phyloP scores from a whole-genome alignment of 1,284 basidiomycete genomes.

The Leccinum fallax region DNA sequence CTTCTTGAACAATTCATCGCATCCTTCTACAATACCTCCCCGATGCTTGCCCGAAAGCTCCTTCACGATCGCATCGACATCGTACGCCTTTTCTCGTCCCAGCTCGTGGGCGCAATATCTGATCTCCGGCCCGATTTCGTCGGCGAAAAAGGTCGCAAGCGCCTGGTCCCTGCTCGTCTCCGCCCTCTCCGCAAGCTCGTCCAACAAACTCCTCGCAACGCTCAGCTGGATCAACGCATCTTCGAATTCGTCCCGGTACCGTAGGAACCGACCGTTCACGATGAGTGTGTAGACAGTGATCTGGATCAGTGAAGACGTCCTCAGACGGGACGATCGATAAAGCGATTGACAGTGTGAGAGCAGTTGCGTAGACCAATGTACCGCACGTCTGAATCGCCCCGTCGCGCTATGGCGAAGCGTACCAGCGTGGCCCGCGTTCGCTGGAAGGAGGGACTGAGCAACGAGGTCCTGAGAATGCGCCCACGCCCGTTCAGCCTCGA shows the following conservation, averaged over 20 bases:
- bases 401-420: conserved; percentile 74
- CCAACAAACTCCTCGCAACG: conserved; percentile 78
- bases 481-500: conserved; percentile 93
- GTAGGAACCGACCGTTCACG: conserved; percentile 73
- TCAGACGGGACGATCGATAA: conserved; percentile 53
- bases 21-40: conserved; percentile 65
- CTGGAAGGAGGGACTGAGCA: conserved; percentile 54
- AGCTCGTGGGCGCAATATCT: conserved; percentile 92
- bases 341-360: conserved; percentile 75
- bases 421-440: conserved; percentile 52
- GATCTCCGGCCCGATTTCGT: conserved; percentile 90
- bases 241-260: conserved; percentile 76
- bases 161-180: conserved; percentile 90
- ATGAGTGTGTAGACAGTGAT: conserved; percentile 70
- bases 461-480: conserved; percentile 85
- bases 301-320: conserved; percentile 60
- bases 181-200: conserved; percentile 68
- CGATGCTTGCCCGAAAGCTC: conserved; percentile 67
- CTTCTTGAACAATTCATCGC: conserved; percentile 56
- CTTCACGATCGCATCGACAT: conserved; percentile 79
- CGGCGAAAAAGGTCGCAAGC: conserved; percentile 81
- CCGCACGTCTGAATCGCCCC: conserved; percentile 80
- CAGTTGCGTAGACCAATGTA: conserved; percentile 82
- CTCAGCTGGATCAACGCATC: conserved; percentile 78
- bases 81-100: conserved; percentile 73